phyloP scores from a whole-genome alignment of 169 alveolate species.

The Besnoitia besnoiti region DNA sequence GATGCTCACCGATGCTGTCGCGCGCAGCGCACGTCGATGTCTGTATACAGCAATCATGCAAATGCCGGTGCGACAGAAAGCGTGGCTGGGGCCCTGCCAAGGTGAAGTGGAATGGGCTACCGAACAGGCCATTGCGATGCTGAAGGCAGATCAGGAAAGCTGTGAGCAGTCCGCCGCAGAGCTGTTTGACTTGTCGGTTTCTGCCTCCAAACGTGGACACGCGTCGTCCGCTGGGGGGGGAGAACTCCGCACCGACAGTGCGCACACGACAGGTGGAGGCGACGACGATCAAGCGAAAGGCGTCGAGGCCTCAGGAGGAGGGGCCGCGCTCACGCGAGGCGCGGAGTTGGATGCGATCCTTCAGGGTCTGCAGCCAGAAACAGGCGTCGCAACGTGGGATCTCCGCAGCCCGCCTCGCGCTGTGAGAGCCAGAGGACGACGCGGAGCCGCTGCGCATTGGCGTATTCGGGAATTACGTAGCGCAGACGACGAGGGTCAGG shows the following conservation, averaged over 20 bases:
- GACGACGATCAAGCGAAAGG: not conserved
- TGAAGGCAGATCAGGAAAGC: not conserved
- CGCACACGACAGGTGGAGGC: no score
- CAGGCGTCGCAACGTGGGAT: not conserved
- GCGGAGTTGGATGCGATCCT: not conserved
- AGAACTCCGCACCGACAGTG: no score
- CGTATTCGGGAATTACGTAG: no score
- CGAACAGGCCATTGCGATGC: not conserved
- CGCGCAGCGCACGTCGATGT: not conserved
- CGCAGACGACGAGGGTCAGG: no score
- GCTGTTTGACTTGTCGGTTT: no score
- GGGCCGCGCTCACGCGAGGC: not conserved
- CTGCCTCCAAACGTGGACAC: no score
- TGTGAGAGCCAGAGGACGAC: not conserved
- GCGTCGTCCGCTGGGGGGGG: no score
- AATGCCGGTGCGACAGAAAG: not conserved
- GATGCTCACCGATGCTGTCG: not conserved
- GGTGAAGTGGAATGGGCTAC: constrained; percentile 29
- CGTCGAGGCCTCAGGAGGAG: not conserved
- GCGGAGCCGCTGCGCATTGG: not conserved
- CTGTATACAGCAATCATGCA: constrained; percentile 13
- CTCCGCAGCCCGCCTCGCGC: constrained; percentile 2
- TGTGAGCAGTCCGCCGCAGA: no score
- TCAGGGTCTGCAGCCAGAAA: not conserved
- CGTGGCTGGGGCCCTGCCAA: constrained; percentile 1